Conservation (phyloP, 2,329 filamentous ascomycete species). For the Hortaea werneckii region DNA sequence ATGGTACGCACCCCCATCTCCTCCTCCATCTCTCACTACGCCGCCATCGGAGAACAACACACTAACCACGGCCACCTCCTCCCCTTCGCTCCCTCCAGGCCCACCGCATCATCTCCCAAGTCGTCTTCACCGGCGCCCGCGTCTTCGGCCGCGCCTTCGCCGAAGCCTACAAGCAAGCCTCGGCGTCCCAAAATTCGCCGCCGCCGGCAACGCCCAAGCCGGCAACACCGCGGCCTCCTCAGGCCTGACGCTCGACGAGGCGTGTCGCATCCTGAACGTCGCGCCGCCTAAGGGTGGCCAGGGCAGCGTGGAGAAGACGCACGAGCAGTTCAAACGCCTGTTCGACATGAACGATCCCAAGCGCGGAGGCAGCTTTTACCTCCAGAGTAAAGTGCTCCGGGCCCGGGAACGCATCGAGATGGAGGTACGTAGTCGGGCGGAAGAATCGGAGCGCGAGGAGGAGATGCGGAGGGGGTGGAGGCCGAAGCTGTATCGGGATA, state of each 20-base stretch:
- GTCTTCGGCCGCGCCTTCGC: constrained; percentile 87
- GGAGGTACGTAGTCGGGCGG: constrained; percentile 64
- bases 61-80: not conserved
- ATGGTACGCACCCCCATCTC: too few relatives aligned
- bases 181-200: constrained; percentile 50
- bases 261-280: constrained; percentile 94
- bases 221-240: constrained; percentile 51
- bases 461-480: constrained; percentile 82
- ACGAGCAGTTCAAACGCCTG: constrained; percentile 81
- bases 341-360: constrained; percentile 92
- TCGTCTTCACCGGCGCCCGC: constrained; percentile 79
- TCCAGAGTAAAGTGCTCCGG: constrained; percentile 91
- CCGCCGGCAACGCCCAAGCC: constrained; percentile 12
- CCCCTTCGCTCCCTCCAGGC: constrained; percentile 41
- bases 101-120: constrained; percentile 87
- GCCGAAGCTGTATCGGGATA: constrained; percentile 88
- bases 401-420: constrained; percentile 87
- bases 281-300: constrained; percentile 73
- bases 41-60: too few relatives aligned
- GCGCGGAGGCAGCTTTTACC: constrained; percentile 94
- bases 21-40: too few relatives aligned
- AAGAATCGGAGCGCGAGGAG: constrained; percentile 62
- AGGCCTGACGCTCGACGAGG: constrained; percentile 88
- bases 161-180: constrained; percentile 92
- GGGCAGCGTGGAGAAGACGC: constrained; percentile 67